Base-by-base conservation (phyloP, 2,329 filamentous ascomycete genomes). In the Neonectria sp. region DNA sequence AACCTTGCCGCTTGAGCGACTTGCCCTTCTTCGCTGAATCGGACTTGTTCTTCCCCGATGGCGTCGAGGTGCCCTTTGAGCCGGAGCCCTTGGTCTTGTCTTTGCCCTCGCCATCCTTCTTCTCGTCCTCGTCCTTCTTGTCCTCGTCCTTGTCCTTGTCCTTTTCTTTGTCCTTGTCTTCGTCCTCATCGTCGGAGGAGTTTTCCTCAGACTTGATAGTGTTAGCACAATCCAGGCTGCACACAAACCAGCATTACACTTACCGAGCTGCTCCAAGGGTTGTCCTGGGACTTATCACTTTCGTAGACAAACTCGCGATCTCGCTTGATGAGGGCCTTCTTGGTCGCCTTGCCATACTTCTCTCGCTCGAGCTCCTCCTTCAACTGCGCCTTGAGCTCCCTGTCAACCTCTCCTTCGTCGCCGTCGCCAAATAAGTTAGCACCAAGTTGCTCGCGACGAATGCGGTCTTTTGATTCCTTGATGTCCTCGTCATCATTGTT, bases 291-390 rank as follows among this genome's bases (percentile, higher is more conserved):
- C 21, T 86, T 79, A 52, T 94, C 93, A 71, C 90, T 92, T 75
- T 93, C 93, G 77, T 97, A 97, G 69, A 96, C 93, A 71, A 90
- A 91, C 73, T 97, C 93, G 79, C 94, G 93, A 81, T 98, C 96
- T 59, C 93, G 89, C 82, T 93, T 95, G 73, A 92, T 91, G 12
- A 98, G 86, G 12, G 92, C 91, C 81, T 97, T 97, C 65, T 93
- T 91, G 6, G 95, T 88, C 52, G 89, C 86, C 79, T 95, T 97
- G 68, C 94, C 93, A 63, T 92, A 87, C 69, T 90, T 89, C 79
- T 91, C 93, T 68, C 90, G 85, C 67, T 90, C 86, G 65, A 93
- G 87, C 71, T 92, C 91, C 72, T 93, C 92, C 76, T 90, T 89
- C 73, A 89, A 83, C 73, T 91, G 82, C 74, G 93, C 90, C 69